Evolutionary conservation across 108 stramenopile species (phyloP), one percentile per base, ranked within the genome.

Genomic region (Chaetoceros tenuissimus): DNA sequence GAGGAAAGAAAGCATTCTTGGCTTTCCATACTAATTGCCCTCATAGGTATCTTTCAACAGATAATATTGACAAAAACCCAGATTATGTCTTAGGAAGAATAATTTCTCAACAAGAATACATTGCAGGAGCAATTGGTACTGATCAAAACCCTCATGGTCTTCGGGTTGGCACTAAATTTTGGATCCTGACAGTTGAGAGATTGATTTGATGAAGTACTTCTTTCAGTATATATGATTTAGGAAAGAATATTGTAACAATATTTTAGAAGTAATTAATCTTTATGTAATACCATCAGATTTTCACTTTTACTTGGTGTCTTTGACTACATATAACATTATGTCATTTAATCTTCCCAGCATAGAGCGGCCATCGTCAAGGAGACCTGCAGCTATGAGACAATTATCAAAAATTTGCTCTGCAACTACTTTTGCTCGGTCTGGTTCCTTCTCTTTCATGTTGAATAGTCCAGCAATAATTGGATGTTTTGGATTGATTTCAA

Each of bases 331-430:
- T 27, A 84, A 30, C 58, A 97, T 57, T 40, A 95, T 57, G 62
- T 95, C 86, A 66, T 95, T 97, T 62, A 97, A 68, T 28, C 96
- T 78, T 20, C 92, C 92, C 1, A 98, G 67, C 97, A 98, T 98
- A 43, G 85, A 74, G 24, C 94, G 72, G 20, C 87, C 73, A 71
- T 99, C 98, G 64, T 99, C 97, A 66, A 98, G 54, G 24, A 99
- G 63, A 3, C 98, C 98, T 3, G 98, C 98, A 0, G 96, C 96
- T 2, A 97, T 78, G 24, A 99, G 75, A 53, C 96, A 92, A 62
- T 98, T 99, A 70, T 99, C 98, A 56, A 95, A 95, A 19, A 99
- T 63, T 76, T 97, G 97, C 57, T 94, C 90, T 7, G 89, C 91
- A 53, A 87, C 59, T 0, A 90, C 72, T n/a, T 82, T 56, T 3